Evolutionary conservation across 225 moss, liverwort and hornwort genomes (phyloP), one percentile per base, ranked within the genome.

Genomic region (Neckera pumila): DNA sequence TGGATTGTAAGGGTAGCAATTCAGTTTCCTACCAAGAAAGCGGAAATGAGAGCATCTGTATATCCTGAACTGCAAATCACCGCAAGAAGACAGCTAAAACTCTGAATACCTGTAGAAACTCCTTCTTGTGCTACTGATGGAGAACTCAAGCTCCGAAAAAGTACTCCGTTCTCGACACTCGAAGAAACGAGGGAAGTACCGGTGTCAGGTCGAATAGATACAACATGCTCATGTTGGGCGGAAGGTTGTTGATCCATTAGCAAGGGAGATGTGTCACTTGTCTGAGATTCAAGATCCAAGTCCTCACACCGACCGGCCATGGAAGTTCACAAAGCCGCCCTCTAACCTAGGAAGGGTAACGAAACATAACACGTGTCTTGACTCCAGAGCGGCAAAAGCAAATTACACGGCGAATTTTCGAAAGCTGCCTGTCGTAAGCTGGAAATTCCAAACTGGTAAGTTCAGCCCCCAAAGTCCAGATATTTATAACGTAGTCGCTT

Each of bases 281-380:
- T 90, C 89, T 93, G 94, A 88, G 92, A 88, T 89, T 94, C 94
- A 74, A 94, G 93, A 93, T 94, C 92, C 92, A 93, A 90, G 42
- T 93, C 90, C 65, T 90, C 93, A 89, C 91, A 86, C 89, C 90
- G 91, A 94, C 87, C 75, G 93, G 94, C 94, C 94, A 94, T 94
- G 93, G 93, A 93, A 89, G 91, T 92, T 87, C 76, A 87, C 34
- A 76, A 88, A 84, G 85, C 88, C 91, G 81, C 90, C 91, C 89
- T 91, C 90, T 87, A 80, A 80, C 80, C 91, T 74, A 67, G 88
- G 89, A 88, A 84, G 88, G 40, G 86, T 81, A 82, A 47, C 73
- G 25, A 78, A 76, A 74, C 67, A 90, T 88, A 88, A 82, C 84
- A 82, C 82, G 87, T 74, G 91, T 90, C 90, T 90, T 86, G 89